Conservation (phyloP, 768 basidiomycete genomes). For the Termitomyces sp. region DNA sequence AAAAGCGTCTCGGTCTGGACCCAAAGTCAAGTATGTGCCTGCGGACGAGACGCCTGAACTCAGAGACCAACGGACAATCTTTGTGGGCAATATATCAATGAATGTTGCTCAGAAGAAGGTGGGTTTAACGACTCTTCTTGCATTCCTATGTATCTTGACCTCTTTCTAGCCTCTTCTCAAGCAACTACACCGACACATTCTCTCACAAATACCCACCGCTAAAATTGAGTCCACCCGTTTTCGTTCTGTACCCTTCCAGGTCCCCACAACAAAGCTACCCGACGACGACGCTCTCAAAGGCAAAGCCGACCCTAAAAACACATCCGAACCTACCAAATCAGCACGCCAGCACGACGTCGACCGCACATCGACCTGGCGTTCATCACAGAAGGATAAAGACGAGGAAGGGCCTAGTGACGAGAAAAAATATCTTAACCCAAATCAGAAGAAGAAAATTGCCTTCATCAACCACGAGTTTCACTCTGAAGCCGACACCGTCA, state of each 20-base stretch:
- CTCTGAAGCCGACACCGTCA: conserved; percentile 65
- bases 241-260: conserved; percentile 89
- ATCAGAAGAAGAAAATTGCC: conserved; percentile 89
- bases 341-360: conserved; percentile 50
- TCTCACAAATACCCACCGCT: conserved; percentile 64
- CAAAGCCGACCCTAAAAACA: conserved; percentile 26
- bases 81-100: conserved; percentile 84
- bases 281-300: conserved; percentile 32
- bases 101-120: conserved; percentile 79
- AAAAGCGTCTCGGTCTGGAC: conserved; percentile 18
- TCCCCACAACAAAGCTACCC: conserved; percentile 66
- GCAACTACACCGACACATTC: conserved; percentile 72
- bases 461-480: conserved; percentile 95
- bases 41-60: conserved; percentile 68
- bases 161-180: conserved; percentile 63
- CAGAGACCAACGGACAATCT: conserved; percentile 81
- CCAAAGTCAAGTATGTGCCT: conserved; percentile 51
- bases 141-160: background rate
- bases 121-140: conserved; percentile 17
- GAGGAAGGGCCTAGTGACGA: conserved; percentile 40
- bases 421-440: conserved; percentile 71
- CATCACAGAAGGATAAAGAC: conserved; percentile 34
- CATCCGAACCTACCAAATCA: conserved; percentile 24
- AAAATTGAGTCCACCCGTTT: conserved; percentile 93
- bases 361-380: conserved; percentile 59